Evolutionary conservation across 2,329 filamentous ascomycete species (phyloP).

Genomic region (Xylariaceae sp.): DNA sequence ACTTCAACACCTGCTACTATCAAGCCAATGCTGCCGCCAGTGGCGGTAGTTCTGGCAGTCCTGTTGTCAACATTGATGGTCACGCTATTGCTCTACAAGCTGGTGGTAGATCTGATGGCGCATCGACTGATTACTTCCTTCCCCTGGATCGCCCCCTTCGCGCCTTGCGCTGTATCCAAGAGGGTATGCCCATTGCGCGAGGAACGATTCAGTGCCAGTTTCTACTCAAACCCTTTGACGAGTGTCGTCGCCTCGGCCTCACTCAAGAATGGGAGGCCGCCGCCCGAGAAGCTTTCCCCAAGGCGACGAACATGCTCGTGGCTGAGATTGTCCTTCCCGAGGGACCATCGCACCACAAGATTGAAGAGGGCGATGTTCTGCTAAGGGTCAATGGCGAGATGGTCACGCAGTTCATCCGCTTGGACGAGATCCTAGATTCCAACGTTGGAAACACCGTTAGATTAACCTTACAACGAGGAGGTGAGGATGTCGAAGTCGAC

Average conservation of each 20-base stretch:
- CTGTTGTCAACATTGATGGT: slow-evolving; percentile 92
- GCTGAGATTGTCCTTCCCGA: slow-evolving; percentile 91
- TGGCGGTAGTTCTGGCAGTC: slow-evolving; percentile 95
- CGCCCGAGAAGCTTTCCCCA: slow-evolving; percentile 76
- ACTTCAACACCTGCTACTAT: slow-evolving; percentile 95
- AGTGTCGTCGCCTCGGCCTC: slow-evolving; percentile 84
- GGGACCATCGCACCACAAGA: slow-evolving; percentile 78
- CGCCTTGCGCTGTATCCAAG: slow-evolving; percentile 79
- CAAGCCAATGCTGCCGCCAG: slow-evolving; percentile 96
- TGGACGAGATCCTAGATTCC: slow-evolving; percentile 88
- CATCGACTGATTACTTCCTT: slow-evolving; percentile 95
- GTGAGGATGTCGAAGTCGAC: slow-evolving; percentile 78
- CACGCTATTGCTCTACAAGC: slow-evolving; percentile 89
- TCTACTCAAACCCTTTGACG: slow-evolving; percentile 94
- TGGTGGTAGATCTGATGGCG: slow-evolving; percentile 87
- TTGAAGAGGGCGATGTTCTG: slow-evolving; percentile 91
- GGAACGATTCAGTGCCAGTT: slow-evolving; percentile 99
- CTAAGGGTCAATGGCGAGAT: slow-evolving; percentile 91
- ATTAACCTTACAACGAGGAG: slow-evolving; percentile 80
- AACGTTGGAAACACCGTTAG: slow-evolving; percentile 74
- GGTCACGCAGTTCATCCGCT: slow-evolving; percentile 83
- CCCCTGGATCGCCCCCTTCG: slow-evolving; percentile 85
- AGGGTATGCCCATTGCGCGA: slow-evolving; percentile 68
- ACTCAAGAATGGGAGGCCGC: slow-evolving; percentile 80
- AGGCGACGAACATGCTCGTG: slow-evolving; percentile 94